These are phyloP conservation scores for Phyllosticta citrichinensis DNA, from an alignment of 2,329 filamentous ascomycete species.

Conservation along the genomic window DNA sequence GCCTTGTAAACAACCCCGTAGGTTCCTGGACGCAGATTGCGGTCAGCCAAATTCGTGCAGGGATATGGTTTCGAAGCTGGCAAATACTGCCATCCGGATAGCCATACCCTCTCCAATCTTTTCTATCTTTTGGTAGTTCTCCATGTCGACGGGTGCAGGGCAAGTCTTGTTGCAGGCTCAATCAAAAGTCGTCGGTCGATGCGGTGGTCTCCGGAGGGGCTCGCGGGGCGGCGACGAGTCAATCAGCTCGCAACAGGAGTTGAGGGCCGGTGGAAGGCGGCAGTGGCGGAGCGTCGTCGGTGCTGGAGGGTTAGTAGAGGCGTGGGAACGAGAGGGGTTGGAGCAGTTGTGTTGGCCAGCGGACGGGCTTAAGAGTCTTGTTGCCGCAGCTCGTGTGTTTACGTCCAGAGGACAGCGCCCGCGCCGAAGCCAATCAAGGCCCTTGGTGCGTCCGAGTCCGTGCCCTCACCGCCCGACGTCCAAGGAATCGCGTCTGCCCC, in stretches of 20 bases:
- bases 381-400: constrained; percentile 7
- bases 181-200: not conserved
- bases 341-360: not conserved
- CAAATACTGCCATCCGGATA: not conserved
- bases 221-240: constrained; percentile 1
- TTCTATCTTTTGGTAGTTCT: constrained; percentile 94
- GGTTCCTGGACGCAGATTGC: constrained; percentile 50
- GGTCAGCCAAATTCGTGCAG: not conserved
- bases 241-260: not conserved
- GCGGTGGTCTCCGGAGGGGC: constrained; percentile 1
- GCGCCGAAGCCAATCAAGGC: constrained; percentile 9
- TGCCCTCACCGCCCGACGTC: not conserved
- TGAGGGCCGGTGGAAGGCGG: not conserved
- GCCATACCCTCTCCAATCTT: constrained; percentile 83
- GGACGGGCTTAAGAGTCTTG: constrained; percentile 9
- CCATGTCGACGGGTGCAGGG: constrained; percentile 49
- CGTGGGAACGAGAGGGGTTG: not conserved
- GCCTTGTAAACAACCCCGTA: constrained; percentile 96
- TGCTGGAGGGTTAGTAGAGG: constrained; percentile 10
- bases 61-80: not conserved
- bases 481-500: too few species aligned
- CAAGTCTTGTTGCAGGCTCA: not conserved
- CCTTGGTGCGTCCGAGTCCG: constrained; percentile 1
- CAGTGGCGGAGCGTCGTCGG: not conserved
- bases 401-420: not conserved